Percentiles rank a stretch among this genome's conserved stretches.
phyloP scores from a whole-genome alignment of 2,329 filamentous ascomycete species.

The Claviceps sp. region DNA sequence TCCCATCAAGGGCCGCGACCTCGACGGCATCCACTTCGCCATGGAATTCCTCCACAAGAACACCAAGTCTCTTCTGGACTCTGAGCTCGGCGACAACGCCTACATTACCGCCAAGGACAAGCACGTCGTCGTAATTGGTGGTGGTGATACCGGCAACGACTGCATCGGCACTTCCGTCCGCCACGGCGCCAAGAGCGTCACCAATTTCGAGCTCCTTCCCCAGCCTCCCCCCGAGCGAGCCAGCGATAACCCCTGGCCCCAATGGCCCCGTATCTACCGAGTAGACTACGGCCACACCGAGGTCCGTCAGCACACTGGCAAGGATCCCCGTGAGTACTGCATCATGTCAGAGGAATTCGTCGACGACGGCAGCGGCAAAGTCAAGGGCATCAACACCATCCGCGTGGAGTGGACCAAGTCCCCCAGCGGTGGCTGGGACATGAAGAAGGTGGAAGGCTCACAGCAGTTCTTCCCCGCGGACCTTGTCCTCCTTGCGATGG shows the following conservation, averaged over 20 bases:
- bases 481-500: constrained; percentile 89
- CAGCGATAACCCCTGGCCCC: constrained; percentile 92
- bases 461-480: constrained; percentile 96
- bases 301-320: constrained; percentile 90
- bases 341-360: constrained; percentile 98
- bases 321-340: constrained; percentile 92
- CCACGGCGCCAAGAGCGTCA: constrained; percentile 88
- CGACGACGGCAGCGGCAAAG: constrained; percentile 71
- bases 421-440: constrained; percentile 84
- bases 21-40: constrained; percentile 85
- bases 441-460: constrained; percentile 91
- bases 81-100: constrained; percentile 64
- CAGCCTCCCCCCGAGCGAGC: constrained; percentile 86
- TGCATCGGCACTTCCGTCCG: constrained; percentile 95
- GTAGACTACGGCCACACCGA: constrained; percentile 97
- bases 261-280: constrained; percentile 95
- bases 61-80: constrained; percentile 94
- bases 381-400: constrained; percentile 92
- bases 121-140: constrained; percentile 91
- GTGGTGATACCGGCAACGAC: constrained; percentile 95
- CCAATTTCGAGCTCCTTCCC: constrained; percentile 91
- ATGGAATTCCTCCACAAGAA: constrained; percentile 98
- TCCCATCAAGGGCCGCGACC: constrained; percentile 75
- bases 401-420: constrained; percentile 95
- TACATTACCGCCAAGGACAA: constrained; percentile 96